Evolutionary conservation across 805 yeast species (phyloP), one percentile per base, ranked within the genome.

Genomic region (Phaffomyces opuntiae): DNA sequence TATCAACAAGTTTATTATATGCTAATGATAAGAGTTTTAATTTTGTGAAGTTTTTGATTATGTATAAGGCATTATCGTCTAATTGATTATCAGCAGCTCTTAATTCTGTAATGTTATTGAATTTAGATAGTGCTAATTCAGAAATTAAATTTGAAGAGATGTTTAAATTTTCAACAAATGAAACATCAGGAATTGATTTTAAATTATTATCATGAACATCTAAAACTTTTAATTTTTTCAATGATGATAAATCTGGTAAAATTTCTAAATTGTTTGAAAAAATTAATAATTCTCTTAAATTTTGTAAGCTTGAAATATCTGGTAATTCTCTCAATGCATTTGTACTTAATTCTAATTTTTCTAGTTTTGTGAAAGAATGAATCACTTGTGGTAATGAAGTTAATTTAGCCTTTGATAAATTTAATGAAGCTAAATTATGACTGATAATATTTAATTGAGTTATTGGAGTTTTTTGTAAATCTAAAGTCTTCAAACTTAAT

Each of bases 161-260:
- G 62, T 88, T 88, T 51, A 88, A 68, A 6, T 66, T 62, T 19
- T 79, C 83, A 12, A 58, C 40, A 36, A 46, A 48, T 2, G 62
- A 59, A 24, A 54, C 39, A 27, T 74, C 73, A 0, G 88, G 86
- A 27, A 91, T 66, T 8, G 68, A 61, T 52, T 87, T 81, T 53
- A 91, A 69, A 57, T 89, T 89, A 64, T 91, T 91, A 38, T 86
- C 78, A 64, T 91, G 96, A 38, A 88, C 65, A 62, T 91, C 96
- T 46, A 91, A 68, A 39, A 74, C 69, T 55, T 75, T 80, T 51
- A 91, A 70, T 29, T 77, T 73, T 4, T 70, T 64, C 46, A 90
- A 70, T 14, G 71, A 57, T 3, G 87, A 81, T 32, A 93, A 75
- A 3, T 69, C 62, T 0, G 98, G 96, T 13, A 93, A 57, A 2